Evolutionary conservation across 164 flowering plant genomes (phyloP), one percentile per base, ranked within the genome.

Genomic region (Tinospora cordifolia): DNA sequence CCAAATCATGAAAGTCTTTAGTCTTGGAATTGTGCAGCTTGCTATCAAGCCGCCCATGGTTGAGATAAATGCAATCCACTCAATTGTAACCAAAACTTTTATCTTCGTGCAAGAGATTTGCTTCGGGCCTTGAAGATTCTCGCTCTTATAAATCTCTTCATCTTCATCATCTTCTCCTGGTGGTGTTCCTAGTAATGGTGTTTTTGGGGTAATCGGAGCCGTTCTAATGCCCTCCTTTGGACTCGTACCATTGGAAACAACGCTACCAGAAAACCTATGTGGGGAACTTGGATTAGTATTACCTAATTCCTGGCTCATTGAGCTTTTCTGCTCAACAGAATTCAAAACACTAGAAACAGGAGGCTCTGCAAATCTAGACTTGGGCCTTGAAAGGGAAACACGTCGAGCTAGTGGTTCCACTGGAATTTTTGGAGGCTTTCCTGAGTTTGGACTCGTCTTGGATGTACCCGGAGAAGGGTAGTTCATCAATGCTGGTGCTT

Each of bases 91-190:
- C 44, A 74, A n/a, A 9, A 68, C 0, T 24, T 72, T 85, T 63
- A 78, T 14, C 65, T 74, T 89, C 80, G 77, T 83, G 68, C 82
- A 66, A 54, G 70, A 66, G 34, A 60, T 76, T 40, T 75, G 19
- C 3, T 46, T 71, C 24, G 24, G 30, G 12, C 72, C 22, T 8
- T 64, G 71, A 15, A 83, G 49, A 47, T 59, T 63, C 34, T 76
- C 81, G 5, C 77, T 66, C 39, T 67, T 81, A 57, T 84, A 83
- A 22, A 85, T 86, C 62, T 88, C 89, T 0, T 90, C 94, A 39
- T 87, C 90, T 13, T 84, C 87, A 17, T 76, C 83, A 3, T 75
- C 84, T 74, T 69, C 82, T 69, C 80, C 75, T 62, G 77, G 79
- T 0, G 76, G 59, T 2, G 87, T 66, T 24, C 71, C 80, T 49